phyloP scores from a whole-genome alignment of 164 flowering plant species.

The Piper betle region DNA sequence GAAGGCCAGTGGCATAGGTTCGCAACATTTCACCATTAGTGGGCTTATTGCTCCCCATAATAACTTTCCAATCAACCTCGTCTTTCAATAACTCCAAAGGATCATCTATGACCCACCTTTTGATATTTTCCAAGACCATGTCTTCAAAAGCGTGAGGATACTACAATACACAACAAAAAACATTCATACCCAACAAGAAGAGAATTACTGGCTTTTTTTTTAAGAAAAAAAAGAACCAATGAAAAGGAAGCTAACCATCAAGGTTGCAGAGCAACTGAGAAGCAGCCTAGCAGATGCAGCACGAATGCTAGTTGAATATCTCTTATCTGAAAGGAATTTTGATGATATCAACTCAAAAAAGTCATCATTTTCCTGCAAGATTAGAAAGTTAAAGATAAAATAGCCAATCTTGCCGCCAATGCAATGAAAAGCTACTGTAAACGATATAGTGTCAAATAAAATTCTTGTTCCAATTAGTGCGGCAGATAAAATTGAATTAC shows the following conservation, averaged over 20 bases:
- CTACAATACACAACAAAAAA: conserved; percentile 26
- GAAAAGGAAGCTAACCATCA: conserved; percentile 43
- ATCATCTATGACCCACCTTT: conserved; percentile 81
- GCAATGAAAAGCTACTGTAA: background rate
- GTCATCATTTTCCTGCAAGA: conserved; percentile 81
- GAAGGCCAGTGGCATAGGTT: conserved; percentile 89
- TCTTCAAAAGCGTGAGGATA: conserved; percentile 91
- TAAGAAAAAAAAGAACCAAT: background rate
- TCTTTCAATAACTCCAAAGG: conserved; percentile 27
- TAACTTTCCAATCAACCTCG: conserved; percentile 28
- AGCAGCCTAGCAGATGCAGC: conserved; percentile 84
- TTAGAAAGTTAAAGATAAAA: background rate
- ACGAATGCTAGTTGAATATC: conserved; percentile 50
- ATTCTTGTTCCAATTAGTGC: background rate
- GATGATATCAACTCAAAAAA: conserved; percentile 84
- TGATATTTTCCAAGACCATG: conserved; percentile 55
- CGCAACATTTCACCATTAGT: conserved; percentile 75
- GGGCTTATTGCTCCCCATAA: conserved; percentile 24
- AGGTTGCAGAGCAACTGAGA: conserved; percentile 57
- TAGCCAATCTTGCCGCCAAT: background rate
- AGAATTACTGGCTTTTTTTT: background rate
- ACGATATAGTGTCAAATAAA: background rate
- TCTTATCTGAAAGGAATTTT: conserved; percentile 49
- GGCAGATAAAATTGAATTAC: conserved; percentile 21
- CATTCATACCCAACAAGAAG: background rate